Conservation (phyloP, 352 stramenopile genomes). For the Halophytophthora batemanensis region DNA sequence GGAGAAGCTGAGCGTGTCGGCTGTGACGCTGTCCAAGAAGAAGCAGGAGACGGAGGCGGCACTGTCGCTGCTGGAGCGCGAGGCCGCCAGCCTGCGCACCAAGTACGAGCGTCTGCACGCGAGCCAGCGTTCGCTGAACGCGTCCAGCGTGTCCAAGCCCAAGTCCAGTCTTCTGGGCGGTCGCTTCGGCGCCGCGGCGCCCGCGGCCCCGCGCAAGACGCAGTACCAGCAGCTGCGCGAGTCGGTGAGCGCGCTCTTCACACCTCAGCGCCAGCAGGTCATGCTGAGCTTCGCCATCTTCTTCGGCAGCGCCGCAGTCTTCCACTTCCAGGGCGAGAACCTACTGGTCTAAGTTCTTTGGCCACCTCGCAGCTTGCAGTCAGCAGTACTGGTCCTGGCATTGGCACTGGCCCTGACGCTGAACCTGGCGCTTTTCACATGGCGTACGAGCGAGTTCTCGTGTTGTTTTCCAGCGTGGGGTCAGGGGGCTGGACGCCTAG, state of each 20-base stretch:
- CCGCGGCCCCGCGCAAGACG: conserved; percentile 52
- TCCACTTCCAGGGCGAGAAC: conserved; percentile 85
- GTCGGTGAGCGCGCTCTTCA: conserved; percentile 57
- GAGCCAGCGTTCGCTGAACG: conserved; percentile 63
- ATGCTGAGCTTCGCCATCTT: conserved; percentile 77
- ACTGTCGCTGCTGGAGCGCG: conserved; percentile 62
- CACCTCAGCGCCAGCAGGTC: conserved; percentile 70
- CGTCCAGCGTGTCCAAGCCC: conserved; percentile 55
- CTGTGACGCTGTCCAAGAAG: conserved; percentile 70
- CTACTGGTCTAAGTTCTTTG: conserved; percentile 41
- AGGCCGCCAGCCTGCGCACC: conserved; percentile 69
- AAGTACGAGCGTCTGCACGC: conserved; percentile 83
- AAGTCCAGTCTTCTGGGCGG: conserved; percentile 53
- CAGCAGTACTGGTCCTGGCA: conserved; percentile 17
- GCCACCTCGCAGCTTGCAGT: conserved; percentile 6
- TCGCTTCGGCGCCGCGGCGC: conserved; percentile 36
- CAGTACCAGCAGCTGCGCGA: conserved; percentile 64
- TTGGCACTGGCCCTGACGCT: not conserved
- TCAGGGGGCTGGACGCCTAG: no score
- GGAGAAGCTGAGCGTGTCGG: conserved; percentile 70
- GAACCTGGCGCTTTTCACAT: no score
- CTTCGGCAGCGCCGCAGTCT: conserved; percentile 62
- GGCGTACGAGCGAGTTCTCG: no score
- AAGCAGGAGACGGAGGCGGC: conserved; percentile 77
- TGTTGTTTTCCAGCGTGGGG: no score